Evolutionary conservation across 495 filamentous ascomycete species (phyloP).

Genomic region (Penicillium fimorum): DNA sequence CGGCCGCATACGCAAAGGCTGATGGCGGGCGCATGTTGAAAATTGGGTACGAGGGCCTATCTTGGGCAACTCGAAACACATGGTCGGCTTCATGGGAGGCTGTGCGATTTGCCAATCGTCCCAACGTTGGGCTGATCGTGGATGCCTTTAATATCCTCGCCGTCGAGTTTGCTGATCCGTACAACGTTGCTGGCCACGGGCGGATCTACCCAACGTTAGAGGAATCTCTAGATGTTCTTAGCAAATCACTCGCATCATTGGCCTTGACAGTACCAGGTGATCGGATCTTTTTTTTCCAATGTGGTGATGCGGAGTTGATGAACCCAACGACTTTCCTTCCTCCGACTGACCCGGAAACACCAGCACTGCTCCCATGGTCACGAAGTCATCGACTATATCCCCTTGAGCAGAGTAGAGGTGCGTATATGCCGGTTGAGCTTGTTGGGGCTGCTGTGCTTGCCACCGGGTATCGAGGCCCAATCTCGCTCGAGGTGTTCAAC

Average conservation of each 20-base stretch:
- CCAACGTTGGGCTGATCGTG: constrained; percentile 64
- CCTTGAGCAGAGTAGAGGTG: constrained; percentile 45
- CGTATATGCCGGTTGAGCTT: constrained; percentile 63
- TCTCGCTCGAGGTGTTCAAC: constrained; percentile 65
- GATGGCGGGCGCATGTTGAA: constrained; percentile 32
- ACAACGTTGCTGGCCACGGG: constrained; percentile 29
- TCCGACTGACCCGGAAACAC: constrained; percentile 22
- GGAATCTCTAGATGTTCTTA: constrained; percentile 26
- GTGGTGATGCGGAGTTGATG: constrained; percentile 61
- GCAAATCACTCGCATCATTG: constrained; percentile 44
- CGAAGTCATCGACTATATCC: constrained; percentile 52
- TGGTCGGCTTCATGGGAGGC: constrained; percentile 63
- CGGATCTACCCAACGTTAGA: constrained; percentile 25
- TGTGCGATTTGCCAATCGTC: constrained; percentile 52
- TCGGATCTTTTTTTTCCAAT: constrained; percentile 70
- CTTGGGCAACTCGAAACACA: constrained; percentile 61
- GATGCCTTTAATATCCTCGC: constrained; percentile 70
- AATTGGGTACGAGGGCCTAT: constrained; percentile 43
- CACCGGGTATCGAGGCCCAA: constrained; percentile 62
- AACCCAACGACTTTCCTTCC: constrained; percentile 37
- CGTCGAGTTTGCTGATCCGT: constrained; percentile 66
- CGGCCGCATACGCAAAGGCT: constrained; percentile 22
- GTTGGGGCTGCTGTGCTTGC: constrained; percentile 58
- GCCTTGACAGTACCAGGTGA: constrained; percentile 54
- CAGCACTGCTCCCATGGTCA: constrained; percentile 34